These are phyloP conservation scores for Cercospora nicotianae DNA, from an alignment of 2,329 filamentous ascomycete genomes.

Conservation along the genomic window DNA sequence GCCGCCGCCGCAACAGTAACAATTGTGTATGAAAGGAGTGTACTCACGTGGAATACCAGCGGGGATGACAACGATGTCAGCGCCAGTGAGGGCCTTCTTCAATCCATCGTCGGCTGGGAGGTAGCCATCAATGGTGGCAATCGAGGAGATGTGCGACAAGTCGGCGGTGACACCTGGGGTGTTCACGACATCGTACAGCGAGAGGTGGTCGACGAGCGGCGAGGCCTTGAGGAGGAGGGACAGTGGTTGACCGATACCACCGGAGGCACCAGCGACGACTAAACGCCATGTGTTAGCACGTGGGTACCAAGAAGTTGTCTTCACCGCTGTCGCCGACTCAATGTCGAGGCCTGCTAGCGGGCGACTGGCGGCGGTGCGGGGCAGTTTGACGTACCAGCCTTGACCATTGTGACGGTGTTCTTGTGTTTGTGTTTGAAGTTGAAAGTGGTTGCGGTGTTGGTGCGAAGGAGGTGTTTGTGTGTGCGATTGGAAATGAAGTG, in stretches of 20 bases:
- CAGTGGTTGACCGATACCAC: constrained; percentile 98
- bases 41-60: constrained; percentile 87
- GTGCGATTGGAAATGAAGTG: constrained; percentile 8
- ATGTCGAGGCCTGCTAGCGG: not conserved
- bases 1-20: not conserved
- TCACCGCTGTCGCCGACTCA: not conserved
- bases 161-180: constrained; percentile 94
- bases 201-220: constrained; percentile 84
- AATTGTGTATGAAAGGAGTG: not conserved
- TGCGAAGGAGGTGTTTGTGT: constrained; percentile 1
- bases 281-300: constrained; percentile 15
- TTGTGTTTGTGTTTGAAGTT: not conserved
- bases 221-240: constrained; percentile 93
- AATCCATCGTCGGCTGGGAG: constrained; percentile 80
- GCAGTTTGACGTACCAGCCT: constrained; percentile 28
- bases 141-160: constrained; percentile 93
- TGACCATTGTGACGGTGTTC: constrained; percentile 33
- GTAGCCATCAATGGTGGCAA: constrained; percentile 83
- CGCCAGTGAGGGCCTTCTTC: constrained; percentile 84
- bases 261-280: constrained; percentile 90
- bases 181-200: constrained; percentile 99
- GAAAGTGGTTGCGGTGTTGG: constrained; percentile 5
- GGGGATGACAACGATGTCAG: constrained; percentile 94
- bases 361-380: constrained; percentile 16
- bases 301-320: not conserved